Percentiles rank a stretch among this genome's conserved stretches.
Conservation (phyloP, 257 asterid species). For the Jasminum sambac region DNA sequence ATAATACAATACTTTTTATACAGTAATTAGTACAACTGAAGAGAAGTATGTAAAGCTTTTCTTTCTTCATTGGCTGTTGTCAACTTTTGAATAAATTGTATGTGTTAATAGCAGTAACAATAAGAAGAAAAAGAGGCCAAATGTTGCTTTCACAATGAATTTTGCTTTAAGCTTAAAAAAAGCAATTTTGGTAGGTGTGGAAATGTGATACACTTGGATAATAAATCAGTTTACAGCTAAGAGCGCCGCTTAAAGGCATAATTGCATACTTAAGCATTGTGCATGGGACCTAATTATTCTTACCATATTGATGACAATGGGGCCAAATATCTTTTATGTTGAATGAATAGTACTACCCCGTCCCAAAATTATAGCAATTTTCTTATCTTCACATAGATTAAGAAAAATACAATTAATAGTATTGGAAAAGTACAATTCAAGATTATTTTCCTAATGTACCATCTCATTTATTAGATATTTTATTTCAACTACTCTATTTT, state of each 20-base stretch:
- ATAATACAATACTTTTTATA: no score
- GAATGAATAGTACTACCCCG: no score
- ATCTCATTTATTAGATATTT: no score
- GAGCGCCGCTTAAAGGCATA: slow-evolving; percentile 31
- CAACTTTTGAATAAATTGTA: slow-evolving; percentile 13
- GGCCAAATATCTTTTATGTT: background rate
- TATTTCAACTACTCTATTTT: no score
- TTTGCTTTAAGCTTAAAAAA: slow-evolving; percentile 64
- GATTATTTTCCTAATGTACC: no score
- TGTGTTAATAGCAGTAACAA: slow-evolving; percentile 2
- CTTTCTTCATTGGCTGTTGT: slow-evolving; percentile 28
- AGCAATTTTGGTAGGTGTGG: slow-evolving; percentile 42
- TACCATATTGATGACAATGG: slow-evolving; percentile 20
- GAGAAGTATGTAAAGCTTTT: slow-evolving; percentile 24
- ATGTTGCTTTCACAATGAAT: slow-evolving; percentile 39
- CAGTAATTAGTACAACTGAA: no score
- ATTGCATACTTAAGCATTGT: slow-evolving; percentile 27
- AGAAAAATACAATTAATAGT: no score
- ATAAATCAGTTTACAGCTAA: slow-evolving; percentile 39
- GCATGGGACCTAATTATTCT: slow-evolving; percentile 33
- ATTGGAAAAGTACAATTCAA: no score
- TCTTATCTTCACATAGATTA: no score
- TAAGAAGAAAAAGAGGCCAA: slow-evolving; percentile 22
- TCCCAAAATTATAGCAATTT: no score
- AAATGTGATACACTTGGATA: slow-evolving; percentile 7